Base-by-base conservation (phyloP, 768 basidiomycete genomes). In the Mycena capillaripes region DNA sequence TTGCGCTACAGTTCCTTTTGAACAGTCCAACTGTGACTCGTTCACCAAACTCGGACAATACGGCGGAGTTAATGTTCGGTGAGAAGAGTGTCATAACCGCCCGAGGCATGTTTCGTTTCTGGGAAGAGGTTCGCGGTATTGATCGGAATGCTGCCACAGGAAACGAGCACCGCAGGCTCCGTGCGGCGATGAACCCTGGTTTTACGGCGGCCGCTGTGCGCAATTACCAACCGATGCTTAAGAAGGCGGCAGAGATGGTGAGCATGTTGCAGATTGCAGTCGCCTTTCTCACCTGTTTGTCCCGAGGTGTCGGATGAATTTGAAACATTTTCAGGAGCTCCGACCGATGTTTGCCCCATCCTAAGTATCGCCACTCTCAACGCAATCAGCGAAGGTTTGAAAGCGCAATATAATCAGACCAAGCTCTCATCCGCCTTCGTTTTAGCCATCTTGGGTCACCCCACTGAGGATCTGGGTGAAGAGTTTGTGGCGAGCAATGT, bases 381-480 rank as follows among this genome's bases (percentile, higher is more conserved):
- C 12, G 32, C 53, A 27, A 25, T 64, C 16, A 64, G 60, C 32
- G 61, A 70, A 64, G 61, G 69, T 70, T 5, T 0, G 32, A 4
- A 12, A 23, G 1, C 5, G 23, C 4, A 23, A 23, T 32, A 19
- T 1, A 32, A 21, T 5, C 30, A 56, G 3, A 11, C 9, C 3
- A n/a, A 23, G 21, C 14, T n/a, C 2, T 36, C 14, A 27, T 2
- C 9, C 16, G 16, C 2, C 46, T 10, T 3, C n/a, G 4, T 12
- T 12, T 4, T 23, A 70, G 69, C 44, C 0, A 32, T 55, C 4
- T 8, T 64, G 0, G 61, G 69, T 2, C 32, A 23, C 23, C 27
- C 61, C 0, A n/a, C 25, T 0, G 23, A 36, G 9, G 69, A 70
- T 14, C 34, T 70, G n/a, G 44, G 53, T 3, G 40, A 42, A 12